These are phyloP conservation scores for Amanita fuliginea DNA, from an alignment of 768 basidiomycete genomes.

Conservation along the genomic window DNA sequence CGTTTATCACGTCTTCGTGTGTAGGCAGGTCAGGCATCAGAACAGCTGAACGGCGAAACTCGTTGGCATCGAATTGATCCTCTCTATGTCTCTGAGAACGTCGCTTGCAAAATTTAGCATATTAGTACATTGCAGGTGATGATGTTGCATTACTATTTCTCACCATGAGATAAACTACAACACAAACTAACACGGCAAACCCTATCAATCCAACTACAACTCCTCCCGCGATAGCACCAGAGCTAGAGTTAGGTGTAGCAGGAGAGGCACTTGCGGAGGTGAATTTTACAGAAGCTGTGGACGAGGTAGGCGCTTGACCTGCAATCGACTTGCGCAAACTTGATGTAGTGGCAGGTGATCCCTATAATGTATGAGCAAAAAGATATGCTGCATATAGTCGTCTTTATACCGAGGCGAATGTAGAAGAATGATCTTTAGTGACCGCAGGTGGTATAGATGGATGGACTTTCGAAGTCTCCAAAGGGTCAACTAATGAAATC, in stretches of 20 bases:
- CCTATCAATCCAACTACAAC: conserved; percentile 3
- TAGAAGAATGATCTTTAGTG: not conserved
- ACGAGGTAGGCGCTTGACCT: not conserved
- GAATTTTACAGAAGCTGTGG: not conserved
- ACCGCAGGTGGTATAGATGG: not conserved
- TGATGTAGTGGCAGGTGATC: not conserved
- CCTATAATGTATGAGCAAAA: not conserved
- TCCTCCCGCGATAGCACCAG: conserved; percentile 2
- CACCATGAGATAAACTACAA: not conserved
- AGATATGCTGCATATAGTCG: not conserved
- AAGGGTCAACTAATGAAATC: not conserved
- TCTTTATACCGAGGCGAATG: not conserved
- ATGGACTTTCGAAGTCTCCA: not conserved
- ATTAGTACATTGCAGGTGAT: not conserved
- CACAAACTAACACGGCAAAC: not conserved
- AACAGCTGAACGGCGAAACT: conserved; percentile 60
- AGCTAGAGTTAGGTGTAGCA: not conserved
- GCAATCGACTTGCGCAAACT: not conserved
- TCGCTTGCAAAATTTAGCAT: not conserved
- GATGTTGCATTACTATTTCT: not conserved
- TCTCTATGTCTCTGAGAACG: conserved; percentile 20
- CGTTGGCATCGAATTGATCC: conserved; percentile 36
- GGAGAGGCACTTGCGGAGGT: not conserved
- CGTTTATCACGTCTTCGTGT: conserved; percentile 21
- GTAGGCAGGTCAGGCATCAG: conserved; percentile 34